These are phyloP conservation scores for Erodium chrysanthum DNA, from an alignment of 441 rosid species.

Conservation along the genomic window DNA sequence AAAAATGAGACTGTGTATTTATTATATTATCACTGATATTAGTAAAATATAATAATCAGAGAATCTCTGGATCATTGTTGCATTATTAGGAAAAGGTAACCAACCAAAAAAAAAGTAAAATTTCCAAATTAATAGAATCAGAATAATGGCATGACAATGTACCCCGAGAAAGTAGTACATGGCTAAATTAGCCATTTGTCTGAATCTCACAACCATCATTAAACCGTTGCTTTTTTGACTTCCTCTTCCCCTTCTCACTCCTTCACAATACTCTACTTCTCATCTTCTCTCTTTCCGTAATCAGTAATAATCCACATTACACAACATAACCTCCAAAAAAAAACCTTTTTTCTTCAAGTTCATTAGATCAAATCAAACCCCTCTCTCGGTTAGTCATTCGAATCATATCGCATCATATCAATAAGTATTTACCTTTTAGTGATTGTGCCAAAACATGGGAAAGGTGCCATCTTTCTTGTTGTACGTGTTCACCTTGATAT, in stretches of 20 bases:
- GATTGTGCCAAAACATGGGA: no score
- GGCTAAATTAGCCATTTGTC: background rate
- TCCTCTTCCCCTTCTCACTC: no score
- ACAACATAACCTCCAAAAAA: no score
- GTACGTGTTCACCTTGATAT: constrained; percentile 27
- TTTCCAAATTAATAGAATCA: no score
- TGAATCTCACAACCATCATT: background rate
- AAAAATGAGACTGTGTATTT: background rate
- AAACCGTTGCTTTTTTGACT: background rate
- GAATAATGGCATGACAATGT: no score
- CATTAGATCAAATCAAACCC: background rate
- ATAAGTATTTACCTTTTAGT: no score
- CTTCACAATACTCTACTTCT: background rate
- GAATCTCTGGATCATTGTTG: background rate
- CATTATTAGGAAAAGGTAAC: no score
- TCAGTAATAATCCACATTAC: no score
- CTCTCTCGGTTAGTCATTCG: no score
- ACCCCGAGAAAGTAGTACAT: background rate
- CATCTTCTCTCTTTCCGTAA: background rate
- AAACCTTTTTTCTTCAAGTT: background rate
- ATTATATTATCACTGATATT: no score
- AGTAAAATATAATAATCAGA: no score
- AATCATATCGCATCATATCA: no score
- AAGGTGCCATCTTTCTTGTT: constrained; percentile 31
- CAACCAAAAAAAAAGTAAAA: background rate